Evolutionary conservation across 2,329 filamentous ascomycete genomes (phyloP).

Genomic region (Alternaria novae-zelandiae): DNA sequence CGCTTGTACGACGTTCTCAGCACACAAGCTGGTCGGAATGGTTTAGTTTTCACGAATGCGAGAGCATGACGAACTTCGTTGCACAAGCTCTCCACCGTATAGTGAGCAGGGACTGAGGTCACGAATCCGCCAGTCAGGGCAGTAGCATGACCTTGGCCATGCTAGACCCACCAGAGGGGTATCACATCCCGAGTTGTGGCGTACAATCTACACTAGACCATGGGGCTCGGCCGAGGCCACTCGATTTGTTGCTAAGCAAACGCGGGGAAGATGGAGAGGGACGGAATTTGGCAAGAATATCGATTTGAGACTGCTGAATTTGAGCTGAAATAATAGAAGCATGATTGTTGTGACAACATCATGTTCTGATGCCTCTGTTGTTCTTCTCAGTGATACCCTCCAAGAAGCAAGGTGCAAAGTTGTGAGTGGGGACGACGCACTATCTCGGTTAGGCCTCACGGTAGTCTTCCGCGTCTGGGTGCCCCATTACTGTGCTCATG

Average conservation of each 20-base stretch:
- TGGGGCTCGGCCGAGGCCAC: neutral
- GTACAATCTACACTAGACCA: neutral
- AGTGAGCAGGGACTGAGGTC: neutral
- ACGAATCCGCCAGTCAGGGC: neutral
- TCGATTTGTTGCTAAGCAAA: neutral
- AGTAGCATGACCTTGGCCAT: neutral
- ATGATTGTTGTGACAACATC: neutral
- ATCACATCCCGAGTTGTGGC: neutral
- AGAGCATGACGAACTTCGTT: neutral
- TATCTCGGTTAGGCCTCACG: neutral
- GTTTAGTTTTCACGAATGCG: neutral
- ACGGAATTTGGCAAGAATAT: neutral
- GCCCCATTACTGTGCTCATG: neutral
- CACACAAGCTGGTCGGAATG: neutral
- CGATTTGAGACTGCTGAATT: neutral
- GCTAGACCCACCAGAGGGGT: neutral
- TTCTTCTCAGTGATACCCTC: neutral
- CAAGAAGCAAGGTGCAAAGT: neutral
- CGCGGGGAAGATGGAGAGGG: conserved; percentile 1
- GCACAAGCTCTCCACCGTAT: neutral
- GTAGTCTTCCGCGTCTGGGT: neutral
- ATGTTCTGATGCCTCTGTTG: neutral
- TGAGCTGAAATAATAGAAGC: neutral
- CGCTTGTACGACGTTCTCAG: neutral
- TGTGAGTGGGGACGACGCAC: neutral